Evolutionary conservation across 2,329 filamentous ascomycete genomes (phyloP).

Genomic region (Parasarocladium wereldwijsianum): DNA sequence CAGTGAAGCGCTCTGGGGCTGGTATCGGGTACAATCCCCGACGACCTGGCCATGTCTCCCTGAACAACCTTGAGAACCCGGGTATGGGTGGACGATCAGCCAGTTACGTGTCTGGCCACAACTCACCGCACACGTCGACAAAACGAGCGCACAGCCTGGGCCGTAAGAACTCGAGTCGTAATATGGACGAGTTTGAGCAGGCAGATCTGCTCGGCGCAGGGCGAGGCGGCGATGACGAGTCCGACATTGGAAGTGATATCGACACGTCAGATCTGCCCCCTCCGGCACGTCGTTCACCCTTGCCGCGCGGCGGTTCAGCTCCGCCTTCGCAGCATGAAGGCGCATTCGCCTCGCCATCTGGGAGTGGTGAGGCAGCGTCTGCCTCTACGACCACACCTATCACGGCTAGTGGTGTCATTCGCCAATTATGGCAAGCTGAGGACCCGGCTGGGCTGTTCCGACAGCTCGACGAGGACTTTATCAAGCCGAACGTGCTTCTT

Average conservation of each 20-base stretch:
- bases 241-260: constrained; percentile 48
- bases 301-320: constrained; percentile 13
- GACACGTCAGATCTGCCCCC: constrained; percentile 54
- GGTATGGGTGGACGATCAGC: constrained; percentile 14
- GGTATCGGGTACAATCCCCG: constrained; percentile 67
- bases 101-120: constrained; percentile 39
- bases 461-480: constrained; percentile 88
- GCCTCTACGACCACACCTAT: constrained; percentile 25
- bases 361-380: constrained; percentile 8
- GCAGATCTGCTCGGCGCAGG: constrained; percentile 38
- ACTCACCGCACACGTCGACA: constrained; percentile 25
- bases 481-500: constrained; percentile 79
- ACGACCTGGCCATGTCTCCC: constrained; percentile 43
- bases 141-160: constrained; percentile 30
- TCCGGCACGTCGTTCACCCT: constrained; percentile 32
- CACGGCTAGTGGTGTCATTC: constrained; percentile 63
- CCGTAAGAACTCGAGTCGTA: constrained; percentile 33
- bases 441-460: constrained; percentile 84
- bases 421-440: constrained; percentile 68
- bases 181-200: constrained; percentile 34
- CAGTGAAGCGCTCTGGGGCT: constrained; percentile 64
- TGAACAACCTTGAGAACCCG: constrained; percentile 32
- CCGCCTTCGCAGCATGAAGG: constrained; percentile 11
- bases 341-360: constrained; percentile 13
- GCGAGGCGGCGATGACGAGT: constrained; percentile 31